Base-by-base conservation (phyloP, 2,329 filamentous ascomycete species). In the Aureobasidium sp. region DNA sequence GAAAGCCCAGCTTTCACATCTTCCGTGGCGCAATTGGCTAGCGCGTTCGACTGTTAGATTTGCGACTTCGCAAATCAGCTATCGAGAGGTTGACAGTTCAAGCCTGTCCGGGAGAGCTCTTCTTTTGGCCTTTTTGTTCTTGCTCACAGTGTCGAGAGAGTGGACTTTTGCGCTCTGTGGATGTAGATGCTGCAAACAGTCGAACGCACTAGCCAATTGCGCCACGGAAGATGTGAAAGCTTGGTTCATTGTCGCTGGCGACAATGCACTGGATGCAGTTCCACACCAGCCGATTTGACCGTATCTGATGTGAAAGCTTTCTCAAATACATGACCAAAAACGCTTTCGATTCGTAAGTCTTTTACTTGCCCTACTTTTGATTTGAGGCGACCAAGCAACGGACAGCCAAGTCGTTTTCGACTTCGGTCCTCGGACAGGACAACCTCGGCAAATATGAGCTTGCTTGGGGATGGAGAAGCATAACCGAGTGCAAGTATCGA, bases 21-120 rank as follows among this genome's bases (percentile, higher is more conserved):
- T 44, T 52, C 47, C 58, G 58, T 61, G 58, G 58, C 58, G 58
- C 58, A 61, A 61, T 61, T 61, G 58, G 58, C 58, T 61, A 61
- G 58, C 58, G 58, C 58, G 58, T 61, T 61, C 58, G 58, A 61
- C 58, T 61, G 58, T 49, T 49, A 49, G 47, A 34, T 49, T 12
- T 34, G 47, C 15, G 11, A 9, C 9, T 34, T 11, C 2, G 27
- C 47, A 34, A 8, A 49, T 49, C 27, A 4, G 47, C 27, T 49
- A 49, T 49, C 47, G 47, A 49, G 47, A 49, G 47, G 47, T 49
- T 49, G 47, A 49, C 47, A 49, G 47, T 49, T 49, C 47, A 49
- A 49, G 47, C 47, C 47, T 49, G 47, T 49, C 47, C 47, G 47
- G 47, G 47, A 49, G 47, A 49, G 47, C 47, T 49, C 27, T 15